These are phyloP conservation scores for Alloascoidea africana DNA, from an alignment of 805 yeast species.

Conservation along the genomic window DNA sequence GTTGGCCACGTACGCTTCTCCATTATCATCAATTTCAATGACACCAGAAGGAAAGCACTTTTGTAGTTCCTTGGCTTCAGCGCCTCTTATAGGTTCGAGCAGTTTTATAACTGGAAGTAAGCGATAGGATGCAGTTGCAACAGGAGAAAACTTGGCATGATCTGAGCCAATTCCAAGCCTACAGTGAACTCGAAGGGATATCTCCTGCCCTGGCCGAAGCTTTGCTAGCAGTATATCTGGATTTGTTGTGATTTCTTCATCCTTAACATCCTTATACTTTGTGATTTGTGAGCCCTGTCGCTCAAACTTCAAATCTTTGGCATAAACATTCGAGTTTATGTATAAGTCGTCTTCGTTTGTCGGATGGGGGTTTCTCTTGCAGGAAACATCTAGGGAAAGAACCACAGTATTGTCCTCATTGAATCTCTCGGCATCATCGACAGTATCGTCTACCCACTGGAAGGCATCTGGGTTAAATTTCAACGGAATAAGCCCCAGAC, in stretches of 20 bases:
- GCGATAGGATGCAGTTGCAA: slow-evolving; percentile 91
- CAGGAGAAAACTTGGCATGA: slow-evolving; percentile 97
- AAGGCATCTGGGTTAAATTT: slow-evolving; percentile 82
- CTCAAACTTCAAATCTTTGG: slow-evolving; percentile 76
- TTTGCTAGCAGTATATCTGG: slow-evolving; percentile 86
- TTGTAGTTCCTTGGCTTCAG: slow-evolving; percentile 63
- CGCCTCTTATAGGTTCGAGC: slow-evolving; percentile 57
- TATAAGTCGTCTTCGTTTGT: slow-evolving; percentile 77
- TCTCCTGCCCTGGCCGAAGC: slow-evolving; percentile 94
- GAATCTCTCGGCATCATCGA: slow-evolving; percentile 54
- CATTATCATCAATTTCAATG: slow-evolving; percentile 52
- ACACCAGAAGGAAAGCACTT: slow-evolving; percentile 92
- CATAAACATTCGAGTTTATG: slow-evolving; percentile 76
- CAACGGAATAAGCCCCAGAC: slow-evolving; percentile 86
- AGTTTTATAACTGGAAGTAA: slow-evolving; percentile 80
- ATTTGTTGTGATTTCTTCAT: slow-evolving; percentile 49
- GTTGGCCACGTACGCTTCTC: slow-evolving; percentile 69
- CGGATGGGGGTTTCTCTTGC: slow-evolving; percentile 78
- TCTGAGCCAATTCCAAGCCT: slow-evolving; percentile 84
- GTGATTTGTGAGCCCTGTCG: slow-evolving; percentile 84
- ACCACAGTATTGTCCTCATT: slow-evolving; percentile 87
- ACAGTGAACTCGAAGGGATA: slow-evolving; percentile 80
- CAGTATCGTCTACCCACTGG: slow-evolving; percentile 60
- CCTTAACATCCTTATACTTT: slow-evolving; percentile 48
- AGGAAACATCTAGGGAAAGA: slow-evolving; percentile 62